phyloP scores from a whole-genome alignment of 352 stramenopile genomes.

The Pythium volutum region DNA sequence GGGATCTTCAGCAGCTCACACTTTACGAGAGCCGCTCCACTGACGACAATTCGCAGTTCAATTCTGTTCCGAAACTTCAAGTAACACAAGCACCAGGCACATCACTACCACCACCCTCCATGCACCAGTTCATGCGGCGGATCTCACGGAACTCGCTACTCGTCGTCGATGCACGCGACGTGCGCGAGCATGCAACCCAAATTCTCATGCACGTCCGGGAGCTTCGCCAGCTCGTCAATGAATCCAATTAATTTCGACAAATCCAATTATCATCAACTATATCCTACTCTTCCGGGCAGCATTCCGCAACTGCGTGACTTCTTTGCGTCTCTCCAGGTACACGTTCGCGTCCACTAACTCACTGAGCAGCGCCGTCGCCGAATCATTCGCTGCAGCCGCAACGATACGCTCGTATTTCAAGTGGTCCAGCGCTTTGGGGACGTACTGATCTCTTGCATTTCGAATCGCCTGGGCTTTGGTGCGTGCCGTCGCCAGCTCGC shows the following conservation, averaged over 20 bases:
- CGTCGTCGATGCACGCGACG: slow-evolving; percentile 23
- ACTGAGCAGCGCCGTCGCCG: slow-evolving; percentile 51
- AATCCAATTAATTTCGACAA: not conserved
- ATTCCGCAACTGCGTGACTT: slow-evolving; percentile 45
- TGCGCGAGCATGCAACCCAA: slow-evolving; percentile 19
- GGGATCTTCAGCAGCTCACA: slow-evolving; percentile 54
- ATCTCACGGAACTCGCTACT: slow-evolving; percentile 21
- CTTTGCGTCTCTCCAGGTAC: slow-evolving; percentile 43
- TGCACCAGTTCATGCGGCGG: slow-evolving; percentile 18
- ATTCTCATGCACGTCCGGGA: slow-evolving; percentile 17
- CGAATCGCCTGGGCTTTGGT: slow-evolving; percentile 5
- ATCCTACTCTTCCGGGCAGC: slow-evolving; percentile 22
- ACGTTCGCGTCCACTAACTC: slow-evolving; percentile 36
- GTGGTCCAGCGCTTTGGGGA: slow-evolving; percentile 37
- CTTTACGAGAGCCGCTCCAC: slow-evolving; percentile 30
- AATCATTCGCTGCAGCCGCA: slow-evolving; percentile 50
- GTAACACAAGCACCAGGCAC: not conserved
- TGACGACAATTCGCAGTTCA: not conserved
- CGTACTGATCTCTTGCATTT: slow-evolving; percentile 33
- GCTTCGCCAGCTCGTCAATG: slow-evolving; percentile 22
- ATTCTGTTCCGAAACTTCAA: not conserved
- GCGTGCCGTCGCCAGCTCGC: slow-evolving; percentile 39
- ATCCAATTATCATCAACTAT: not conserved
- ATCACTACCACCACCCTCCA: not conserved
- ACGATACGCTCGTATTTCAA: slow-evolving; percentile 52